A percentile compares a stretch with the other conserved stretches of the same genome.
phyloP scores from a whole-genome alignment of 2,329 filamentous ascomycete species.

The Teratosphaeria destructans region DNA sequence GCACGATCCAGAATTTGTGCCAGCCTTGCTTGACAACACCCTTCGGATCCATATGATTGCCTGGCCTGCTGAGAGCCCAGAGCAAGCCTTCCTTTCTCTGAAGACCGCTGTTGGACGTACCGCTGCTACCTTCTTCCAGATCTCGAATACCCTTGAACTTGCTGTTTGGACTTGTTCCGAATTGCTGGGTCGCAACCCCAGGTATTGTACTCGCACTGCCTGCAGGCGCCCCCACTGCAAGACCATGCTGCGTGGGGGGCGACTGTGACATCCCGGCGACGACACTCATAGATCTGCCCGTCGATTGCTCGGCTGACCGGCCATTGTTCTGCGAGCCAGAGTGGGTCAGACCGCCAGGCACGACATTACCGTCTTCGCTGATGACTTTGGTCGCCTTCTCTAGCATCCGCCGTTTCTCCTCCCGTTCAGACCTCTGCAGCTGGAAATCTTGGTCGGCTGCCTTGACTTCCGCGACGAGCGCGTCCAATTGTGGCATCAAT shows the following conservation, averaged over 20 bases:
- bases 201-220: slow-evolving; percentile 16
- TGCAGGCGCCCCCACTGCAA: slow-evolving; percentile 13
- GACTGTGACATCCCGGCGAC: slow-evolving; percentile 18
- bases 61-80: slow-evolving; percentile 87
- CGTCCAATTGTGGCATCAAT: slow-evolving; percentile 80
- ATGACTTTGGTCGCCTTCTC: slow-evolving; percentile 67
- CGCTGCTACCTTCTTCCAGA: slow-evolving; percentile 57
- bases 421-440: slow-evolving; percentile 84
- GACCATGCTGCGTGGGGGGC: slow-evolving; percentile 14
- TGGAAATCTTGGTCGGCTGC: slow-evolving; percentile 95
- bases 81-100: slow-evolving; percentile 87
- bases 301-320: slow-evolving; percentile 14
- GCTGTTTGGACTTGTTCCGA: slow-evolving; percentile 22
- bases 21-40: slow-evolving; percentile 94
- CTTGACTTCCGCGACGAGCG: slow-evolving; percentile 76
- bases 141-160: slow-evolving; percentile 88
- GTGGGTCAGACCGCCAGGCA: slow-evolving; percentile 17
- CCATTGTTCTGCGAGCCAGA: slow-evolving; percentile 16
- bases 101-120: slow-evolving; percentile 48
- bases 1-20: slow-evolving; percentile 99
- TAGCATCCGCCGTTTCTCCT: slow-evolving; percentile 81
- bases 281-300: slow-evolving; percentile 13
- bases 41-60: slow-evolving; percentile 89
- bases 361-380: slow-evolving; percentile 20
- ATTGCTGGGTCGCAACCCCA: slow-evolving; percentile 2